Percentiles rank a stretch among this genome's conserved stretches.
phyloP scores from a whole-genome alignment of 2,329 filamentous ascomycete species.

The Fusarium lateritium region DNA sequence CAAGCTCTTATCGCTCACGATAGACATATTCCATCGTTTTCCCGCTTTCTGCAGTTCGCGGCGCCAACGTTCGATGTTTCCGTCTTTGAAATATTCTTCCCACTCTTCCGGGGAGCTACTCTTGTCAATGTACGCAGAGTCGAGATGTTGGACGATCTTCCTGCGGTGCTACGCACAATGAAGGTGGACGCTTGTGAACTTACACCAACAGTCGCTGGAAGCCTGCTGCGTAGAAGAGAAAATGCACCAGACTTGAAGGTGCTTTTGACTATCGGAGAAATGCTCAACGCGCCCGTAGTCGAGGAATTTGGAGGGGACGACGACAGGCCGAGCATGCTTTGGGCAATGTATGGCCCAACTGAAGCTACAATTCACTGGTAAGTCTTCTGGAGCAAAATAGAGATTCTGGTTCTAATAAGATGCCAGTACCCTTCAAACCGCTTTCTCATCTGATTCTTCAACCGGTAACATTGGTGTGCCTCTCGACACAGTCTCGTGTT shows the following conservation, averaged over 20 bases:
- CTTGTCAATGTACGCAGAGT: conserved; percentile 79
- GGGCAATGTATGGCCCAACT: conserved; percentile 95
- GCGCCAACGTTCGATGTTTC: conserved; percentile 95
- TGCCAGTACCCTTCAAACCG: conserved; percentile 76
- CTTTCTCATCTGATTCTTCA: conserved; percentile 69
- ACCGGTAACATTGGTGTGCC: conserved; percentile 82
- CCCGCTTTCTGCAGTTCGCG: conserved; percentile 90
- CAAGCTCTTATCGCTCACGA: conserved; percentile 89
- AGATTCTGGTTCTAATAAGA: conserved; percentile 7
- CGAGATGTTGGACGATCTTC: conserved; percentile 82
- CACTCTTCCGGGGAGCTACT: conserved; percentile 80
- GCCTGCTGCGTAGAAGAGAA: conserved; percentile 77
- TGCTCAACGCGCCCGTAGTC: conserved; percentile 85
- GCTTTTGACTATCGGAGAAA: conserved; percentile 91
- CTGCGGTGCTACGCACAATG: conserved; percentile 74
- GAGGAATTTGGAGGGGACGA: conserved; percentile 80
- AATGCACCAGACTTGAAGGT: conserved; percentile 78
- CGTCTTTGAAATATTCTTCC: conserved; percentile 95
- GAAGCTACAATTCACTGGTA: conserved; percentile 91
- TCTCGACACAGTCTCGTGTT: conserved; percentile 85
- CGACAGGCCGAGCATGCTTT: conserved; percentile 74
- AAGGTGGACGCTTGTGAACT: conserved; percentile 87
- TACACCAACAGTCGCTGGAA: conserved; percentile 88
- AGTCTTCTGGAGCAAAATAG: conserved; percentile 34
- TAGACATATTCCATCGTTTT: conserved; percentile 80